Base-by-base conservation (phyloP, 495 filamentous ascomycete genomes). In the Neurospora sp. region DNA sequence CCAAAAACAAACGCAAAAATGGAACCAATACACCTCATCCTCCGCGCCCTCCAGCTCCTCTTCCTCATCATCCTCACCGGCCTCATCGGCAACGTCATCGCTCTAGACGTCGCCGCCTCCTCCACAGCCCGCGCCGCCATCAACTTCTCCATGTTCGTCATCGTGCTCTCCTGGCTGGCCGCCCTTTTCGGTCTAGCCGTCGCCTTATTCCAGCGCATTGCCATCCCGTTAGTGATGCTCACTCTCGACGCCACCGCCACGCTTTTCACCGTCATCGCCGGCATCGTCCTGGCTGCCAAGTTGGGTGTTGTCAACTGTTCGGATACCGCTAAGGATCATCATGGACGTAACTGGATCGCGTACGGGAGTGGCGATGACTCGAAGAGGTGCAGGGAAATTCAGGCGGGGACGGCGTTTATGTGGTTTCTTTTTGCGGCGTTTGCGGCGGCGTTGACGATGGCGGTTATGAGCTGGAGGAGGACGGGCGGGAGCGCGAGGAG, bases 91-190 rank as follows among this genome's bases (percentile, higher is more conserved):
- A 86, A 86, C 74, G 81, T 86, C 75, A 84, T 85, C 74, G 82
- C 84, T 15, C 81, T 66, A 76, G 84, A 85, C 76, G 71, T 80
- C 38, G 71, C 69, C 76, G 84, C 81, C 70, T 77, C 83, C 36
- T 71, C 70, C 38, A 72, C 76, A 9, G 81, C 82, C 39, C 79
- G 78, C 31, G 78, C 83, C 21, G 82, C 84, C 75, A 78, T 86
- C 78, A 85, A 86, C 79, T 86, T 85, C 79, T 74, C 81, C 77
- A 85, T 86, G 81, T 86, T 86, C 76, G 84, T 84, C 38, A 78
- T 82, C 48, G 83, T 81, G 0, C n/a, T 84, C 43, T 78, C 83
- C 2, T 86, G 84, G 84, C 70, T 86, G 1, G 77, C 79, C 39
- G 73, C 80, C 7, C 70, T 86, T 34, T 82, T 80, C 71, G 83